phyloP scores from a whole-genome alignment of 306 rosid species.

The Casuarina glauca region DNA sequence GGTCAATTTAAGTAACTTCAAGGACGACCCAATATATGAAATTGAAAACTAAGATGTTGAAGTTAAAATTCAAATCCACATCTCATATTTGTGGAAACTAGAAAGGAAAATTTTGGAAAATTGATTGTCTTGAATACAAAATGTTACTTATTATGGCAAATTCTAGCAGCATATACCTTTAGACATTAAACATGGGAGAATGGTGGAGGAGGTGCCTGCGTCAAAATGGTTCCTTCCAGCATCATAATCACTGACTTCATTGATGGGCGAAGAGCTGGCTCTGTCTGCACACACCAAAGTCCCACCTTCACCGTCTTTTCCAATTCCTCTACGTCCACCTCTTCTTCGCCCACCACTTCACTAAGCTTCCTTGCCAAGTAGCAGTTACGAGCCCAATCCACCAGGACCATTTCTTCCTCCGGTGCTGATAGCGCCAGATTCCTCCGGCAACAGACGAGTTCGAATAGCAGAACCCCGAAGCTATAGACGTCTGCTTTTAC shows the following conservation, averaged over 20 bases:
- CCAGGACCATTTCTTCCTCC: neutral
- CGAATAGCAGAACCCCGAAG: slow-evolving; percentile 3
- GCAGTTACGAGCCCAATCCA: neutral
- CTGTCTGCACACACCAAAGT: slow-evolving; percentile 7
- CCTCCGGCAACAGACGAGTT: slow-evolving; percentile 12
- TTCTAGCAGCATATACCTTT: neutral
- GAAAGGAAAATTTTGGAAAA: too few relatives aligned
- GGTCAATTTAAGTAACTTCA: too few relatives aligned
- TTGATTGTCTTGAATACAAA: too few relatives aligned
- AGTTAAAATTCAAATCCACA: too few relatives aligned
- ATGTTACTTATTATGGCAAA: too few relatives aligned
- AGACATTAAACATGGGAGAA: neutral
- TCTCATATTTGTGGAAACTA: too few relatives aligned
- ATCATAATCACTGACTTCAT: slow-evolving; percentile 5
- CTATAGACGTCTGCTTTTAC: slow-evolving; percentile 5
- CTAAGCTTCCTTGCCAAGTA: neutral
- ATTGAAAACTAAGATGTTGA: too few relatives aligned
- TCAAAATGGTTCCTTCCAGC: slow-evolving; percentile 1
- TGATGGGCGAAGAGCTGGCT: neutral
- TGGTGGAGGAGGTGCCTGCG: neutral
- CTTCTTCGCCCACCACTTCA: neutral
- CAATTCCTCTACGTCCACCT: neutral
- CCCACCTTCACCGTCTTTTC: neutral
- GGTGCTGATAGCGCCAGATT: neutral
- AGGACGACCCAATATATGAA: too few relatives aligned